A percentile compares a stretch with the other conserved stretches of the same genome.
Evolutionary conservation across 164 flowering plant species (phyloP).

Genomic region (Sextonia rubra): DNA sequence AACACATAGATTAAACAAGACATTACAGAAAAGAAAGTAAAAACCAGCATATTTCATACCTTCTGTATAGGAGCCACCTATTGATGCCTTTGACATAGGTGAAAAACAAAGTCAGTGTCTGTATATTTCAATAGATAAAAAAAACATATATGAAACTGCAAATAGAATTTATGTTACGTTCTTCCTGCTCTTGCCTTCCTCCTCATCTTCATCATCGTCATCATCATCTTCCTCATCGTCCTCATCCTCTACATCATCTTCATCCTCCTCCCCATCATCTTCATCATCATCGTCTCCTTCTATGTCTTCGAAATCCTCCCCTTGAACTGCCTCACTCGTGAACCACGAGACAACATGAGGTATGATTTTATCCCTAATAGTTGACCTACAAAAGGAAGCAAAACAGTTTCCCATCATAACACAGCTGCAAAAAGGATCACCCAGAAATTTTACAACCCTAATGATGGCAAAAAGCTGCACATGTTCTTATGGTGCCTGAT

Average conservation of each 20-base stretch:
- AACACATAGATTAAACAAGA: background rate
- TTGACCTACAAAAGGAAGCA: slow-evolving; percentile 44
- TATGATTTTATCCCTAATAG: slow-evolving; percentile 70
- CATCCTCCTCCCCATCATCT: slow-evolving; percentile 33
- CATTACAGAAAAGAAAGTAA: background rate
- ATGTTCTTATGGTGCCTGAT: no score
- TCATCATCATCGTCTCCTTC: slow-evolving; percentile 56
- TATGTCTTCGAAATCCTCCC: slow-evolving; percentile 44
- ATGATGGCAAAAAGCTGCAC: no score
- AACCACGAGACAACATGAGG: slow-evolving; percentile 91
- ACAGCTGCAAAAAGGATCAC: background rate
- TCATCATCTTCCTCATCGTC: slow-evolving; percentile 61
- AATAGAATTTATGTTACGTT: slow-evolving; percentile 30
- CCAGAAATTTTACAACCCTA: no score
- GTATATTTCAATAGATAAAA: background rate
- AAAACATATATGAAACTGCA: background rate
- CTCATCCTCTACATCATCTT: slow-evolving; percentile 55
- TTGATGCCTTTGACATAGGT: slow-evolving; percentile 5
- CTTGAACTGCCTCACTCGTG: slow-evolving; percentile 72
- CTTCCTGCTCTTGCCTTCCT: slow-evolving; percentile 37
- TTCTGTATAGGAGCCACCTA: slow-evolving; percentile 33
- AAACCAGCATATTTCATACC: slow-evolving; percentile 21
- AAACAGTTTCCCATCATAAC: background rate
- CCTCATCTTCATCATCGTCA: slow-evolving; percentile 60
- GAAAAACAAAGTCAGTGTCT: slow-evolving; percentile 1